Evolutionary conservation across 2,329 filamentous ascomycete species (phyloP), one percentile per base, ranked within the genome.

Genomic region (Fusarium sp.): DNA sequence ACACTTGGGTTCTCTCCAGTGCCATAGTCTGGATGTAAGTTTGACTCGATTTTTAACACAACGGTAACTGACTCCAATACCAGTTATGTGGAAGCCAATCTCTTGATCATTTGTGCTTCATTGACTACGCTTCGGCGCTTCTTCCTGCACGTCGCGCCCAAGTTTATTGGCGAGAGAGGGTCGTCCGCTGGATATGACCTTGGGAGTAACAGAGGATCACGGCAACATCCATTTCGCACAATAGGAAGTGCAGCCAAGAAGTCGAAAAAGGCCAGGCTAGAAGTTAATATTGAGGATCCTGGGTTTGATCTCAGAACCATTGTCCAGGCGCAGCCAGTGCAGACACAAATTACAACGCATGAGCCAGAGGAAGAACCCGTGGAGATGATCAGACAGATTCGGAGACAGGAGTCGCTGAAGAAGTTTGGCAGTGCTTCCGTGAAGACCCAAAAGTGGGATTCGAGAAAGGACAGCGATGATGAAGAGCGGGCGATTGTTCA

Each of bases 91-190:
- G 77, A 80, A 55, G 69, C 75, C 7, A 79, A 80, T 36, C 71
- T 80, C 2, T 60, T 79, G 34, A 66, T 80, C 24, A 75, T 80
- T 12, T 79, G 77, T 60, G 77, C 77, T 17, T 76, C 76, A 12
- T 54, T 80, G 6, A 76, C 78, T n/a, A 79, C 77, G 11, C 63
- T 80, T 17, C 75, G 76, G 10, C 74, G 73, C 3, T 80, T 79
- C 55, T 72, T 79, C 21, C 65, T 70, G 7, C 76, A 79, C 47
- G 66, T 74, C 9, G 72, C 72, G 17, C 74, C 74, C 12, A 56
- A 55, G 9, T 43, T 73, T 23, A 69, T 74, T 28, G 65, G 72
- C 19, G 69, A 71, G 26, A 55, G 63, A n/a, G 68, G 51, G 11
- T 56, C 63, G 3, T 68, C 60, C 4, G 46, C 46, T 5, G 32